Evolutionary conservation across 768 basidiomycete species (phyloP).

Genomic region (Lactifluus subvellereus): DNA sequence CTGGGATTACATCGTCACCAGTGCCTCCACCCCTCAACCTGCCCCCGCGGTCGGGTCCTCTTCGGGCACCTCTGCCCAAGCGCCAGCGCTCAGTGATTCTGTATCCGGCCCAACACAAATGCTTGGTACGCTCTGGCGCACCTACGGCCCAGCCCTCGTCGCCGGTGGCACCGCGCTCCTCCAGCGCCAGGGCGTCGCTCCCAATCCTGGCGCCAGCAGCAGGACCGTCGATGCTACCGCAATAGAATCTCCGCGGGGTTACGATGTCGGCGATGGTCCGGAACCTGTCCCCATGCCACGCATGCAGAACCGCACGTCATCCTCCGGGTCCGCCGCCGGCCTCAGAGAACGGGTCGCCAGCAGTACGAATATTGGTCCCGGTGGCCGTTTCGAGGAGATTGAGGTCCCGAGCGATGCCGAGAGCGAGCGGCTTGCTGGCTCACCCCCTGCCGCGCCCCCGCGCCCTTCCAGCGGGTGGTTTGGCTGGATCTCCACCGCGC

Average conservation of each 20-base stretch:
- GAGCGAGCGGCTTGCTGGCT: conserved; percentile 35
- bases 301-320: conserved; percentile 39
- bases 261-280: conserved; percentile 17
- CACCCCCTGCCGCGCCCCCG: neutral
- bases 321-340: conserved; percentile 25
- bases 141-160: conserved; percentile 68
- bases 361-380: conserved; percentile 20
- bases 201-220: conserved; percentile 23
- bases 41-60: conserved; percentile 24
- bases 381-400: conserved; percentile 58
- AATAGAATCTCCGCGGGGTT: neutral
- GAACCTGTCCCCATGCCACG: conserved; percentile 34
- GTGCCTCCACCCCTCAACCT: conserved; percentile 41
- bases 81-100: conserved; percentile 47
- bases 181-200: conserved; percentile 43
- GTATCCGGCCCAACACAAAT: conserved; percentile 62
- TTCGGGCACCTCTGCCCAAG: conserved; percentile 30
- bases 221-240: neutral
- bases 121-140: conserved; percentile 63
- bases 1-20: conserved; percentile 58
- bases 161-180: conserved; percentile 63
- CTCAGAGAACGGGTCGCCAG: conserved; percentile 19
- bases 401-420: conserved; percentile 68
- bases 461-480: conserved; percentile 20
- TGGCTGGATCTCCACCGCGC: conserved; percentile 13